Evolutionary conservation across 1,284 basidiomycete genomes (phyloP).

Genomic region (Malassezia arunalokei): DNA sequence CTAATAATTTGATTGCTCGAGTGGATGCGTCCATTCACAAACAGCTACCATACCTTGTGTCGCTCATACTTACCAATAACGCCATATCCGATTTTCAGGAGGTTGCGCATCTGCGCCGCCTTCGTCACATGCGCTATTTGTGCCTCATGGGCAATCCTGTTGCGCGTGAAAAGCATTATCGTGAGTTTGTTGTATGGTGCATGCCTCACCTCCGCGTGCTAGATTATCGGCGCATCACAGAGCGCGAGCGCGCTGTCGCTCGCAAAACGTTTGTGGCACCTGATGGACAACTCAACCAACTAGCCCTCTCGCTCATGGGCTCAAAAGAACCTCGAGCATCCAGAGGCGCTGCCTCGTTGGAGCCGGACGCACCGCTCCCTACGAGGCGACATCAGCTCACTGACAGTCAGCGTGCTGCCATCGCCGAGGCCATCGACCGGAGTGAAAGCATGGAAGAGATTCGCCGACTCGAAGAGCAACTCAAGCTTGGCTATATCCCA

Average conservation of each 20-base stretch:
- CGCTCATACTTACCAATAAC: conserved; percentile 51
- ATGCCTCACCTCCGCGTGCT: conserved; percentile 65
- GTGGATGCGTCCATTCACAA: conserved; percentile 69
- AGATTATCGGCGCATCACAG: conserved; percentile 90
- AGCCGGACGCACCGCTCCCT: conserved; percentile 33
- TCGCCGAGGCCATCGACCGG: conserved; percentile 76
- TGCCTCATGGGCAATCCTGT: conserved; percentile 82
- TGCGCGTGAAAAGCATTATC: conserved; percentile 84
- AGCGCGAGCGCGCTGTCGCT: conserved; percentile 59
- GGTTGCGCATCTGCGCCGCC: conserved; percentile 67
- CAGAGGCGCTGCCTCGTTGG: conserved; percentile 53
- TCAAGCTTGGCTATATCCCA: conserved; percentile 30
- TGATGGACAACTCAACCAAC: conserved; percentile 26
- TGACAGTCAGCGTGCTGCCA: conserved; percentile 76
- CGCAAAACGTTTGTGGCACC: conserved; percentile 29
- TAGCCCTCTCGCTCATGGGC: conserved; percentile 18
- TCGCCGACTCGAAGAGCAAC: conserved; percentile 33
- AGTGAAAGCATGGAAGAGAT: conserved; percentile 68
- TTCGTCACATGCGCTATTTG: conserved; percentile 67
- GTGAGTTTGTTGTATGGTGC: conserved; percentile 63
- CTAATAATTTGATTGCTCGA: conserved; percentile 73
- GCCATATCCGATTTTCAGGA: conserved; percentile 62
- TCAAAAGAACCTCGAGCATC: conserved; percentile 51
- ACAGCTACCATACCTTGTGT: conserved; percentile 69
- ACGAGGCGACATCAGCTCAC: conserved; percentile 61